Conservation (phyloP, 2,329 filamentous ascomycete genomes). For the Colletotrichum destructivum region DNA sequence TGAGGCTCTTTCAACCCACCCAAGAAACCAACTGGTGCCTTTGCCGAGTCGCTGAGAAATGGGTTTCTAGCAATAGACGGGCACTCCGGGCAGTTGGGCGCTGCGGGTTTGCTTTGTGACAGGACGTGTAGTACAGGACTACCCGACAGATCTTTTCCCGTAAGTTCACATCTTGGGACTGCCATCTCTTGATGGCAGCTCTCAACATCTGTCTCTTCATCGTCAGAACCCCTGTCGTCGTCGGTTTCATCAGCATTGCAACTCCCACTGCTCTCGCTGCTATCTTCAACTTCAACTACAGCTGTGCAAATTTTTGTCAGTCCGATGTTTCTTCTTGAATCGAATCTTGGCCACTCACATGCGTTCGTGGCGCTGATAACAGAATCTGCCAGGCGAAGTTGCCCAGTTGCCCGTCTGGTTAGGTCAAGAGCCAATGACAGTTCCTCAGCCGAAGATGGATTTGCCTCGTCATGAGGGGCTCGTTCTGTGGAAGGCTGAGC, state of each 20-base stretch:
- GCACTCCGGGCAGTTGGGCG: background rate
- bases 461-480: background rate
- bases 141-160: background rate
- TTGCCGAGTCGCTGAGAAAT: background rate
- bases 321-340: background rate
- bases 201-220: background rate
- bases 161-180: background rate
- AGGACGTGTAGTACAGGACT: background rate
- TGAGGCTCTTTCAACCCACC: background rate
- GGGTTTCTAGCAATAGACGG: background rate
- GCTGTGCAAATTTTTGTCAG: background rate
- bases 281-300: background rate
- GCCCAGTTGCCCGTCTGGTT: background rate
- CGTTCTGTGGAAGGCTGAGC: background rate
- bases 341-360: background rate
- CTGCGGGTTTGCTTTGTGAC: background rate
- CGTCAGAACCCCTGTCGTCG: background rate
- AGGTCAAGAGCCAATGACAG: background rate
- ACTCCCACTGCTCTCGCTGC: background rate
- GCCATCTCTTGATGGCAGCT: background rate
- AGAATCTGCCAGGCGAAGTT: background rate
- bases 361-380: background rate
- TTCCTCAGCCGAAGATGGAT: background rate
- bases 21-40: background rate
- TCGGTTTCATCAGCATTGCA: background rate